A percentile compares a stretch with the other conserved stretches of the same genome.
These are phyloP conservation scores for Backusella sp. DNA, from an alignment of 192 early-diverging fungal genomes.

Conservation along the genomic window DNA sequence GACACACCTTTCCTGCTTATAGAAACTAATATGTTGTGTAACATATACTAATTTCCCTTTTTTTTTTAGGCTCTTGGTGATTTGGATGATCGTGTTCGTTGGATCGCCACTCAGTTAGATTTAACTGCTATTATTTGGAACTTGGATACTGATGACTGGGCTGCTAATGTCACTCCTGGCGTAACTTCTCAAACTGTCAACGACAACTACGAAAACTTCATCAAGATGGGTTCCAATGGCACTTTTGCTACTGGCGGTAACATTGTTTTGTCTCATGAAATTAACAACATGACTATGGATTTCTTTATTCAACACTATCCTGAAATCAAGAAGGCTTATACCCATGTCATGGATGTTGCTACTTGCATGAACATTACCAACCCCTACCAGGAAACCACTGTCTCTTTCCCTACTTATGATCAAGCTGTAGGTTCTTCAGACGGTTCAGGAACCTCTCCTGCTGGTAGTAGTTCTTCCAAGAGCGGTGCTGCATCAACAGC, in stretches of 20 bases:
- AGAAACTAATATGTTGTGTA: neutral
- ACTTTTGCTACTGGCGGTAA: constrained; percentile 30
- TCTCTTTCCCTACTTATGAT: constrained; percentile 24
- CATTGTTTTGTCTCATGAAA: constrained; percentile 45
- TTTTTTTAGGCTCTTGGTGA: constrained; percentile 47
- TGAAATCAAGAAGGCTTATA: constrained; percentile 40
- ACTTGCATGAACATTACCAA: constrained; percentile 41
- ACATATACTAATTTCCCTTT: neutral
- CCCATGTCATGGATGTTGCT: constrained; percentile 34
- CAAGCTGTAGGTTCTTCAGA: neutral
- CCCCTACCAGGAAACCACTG: constrained; percentile 37
- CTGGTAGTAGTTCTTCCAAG: neutral
- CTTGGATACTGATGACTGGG: constrained; percentile 39
- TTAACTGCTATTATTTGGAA: constrained; percentile 42
- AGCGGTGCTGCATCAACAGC: constrained; percentile 22
- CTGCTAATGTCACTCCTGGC: constrained; percentile 15
- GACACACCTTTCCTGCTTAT: neutral
- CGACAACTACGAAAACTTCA: constrained; percentile 26
- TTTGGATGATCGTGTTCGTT: constrained; percentile 59
- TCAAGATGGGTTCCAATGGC: constrained; percentile 38
- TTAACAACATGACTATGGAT: constrained; percentile 41
- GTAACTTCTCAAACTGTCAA: constrained; percentile 25
- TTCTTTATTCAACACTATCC: constrained; percentile 45
- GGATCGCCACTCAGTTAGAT: constrained; percentile 49
- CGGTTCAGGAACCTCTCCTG: neutral